Base-by-base conservation (phyloP, 2,329 filamentous ascomycete genomes). In the Ophiosphaerella korrae region DNA sequence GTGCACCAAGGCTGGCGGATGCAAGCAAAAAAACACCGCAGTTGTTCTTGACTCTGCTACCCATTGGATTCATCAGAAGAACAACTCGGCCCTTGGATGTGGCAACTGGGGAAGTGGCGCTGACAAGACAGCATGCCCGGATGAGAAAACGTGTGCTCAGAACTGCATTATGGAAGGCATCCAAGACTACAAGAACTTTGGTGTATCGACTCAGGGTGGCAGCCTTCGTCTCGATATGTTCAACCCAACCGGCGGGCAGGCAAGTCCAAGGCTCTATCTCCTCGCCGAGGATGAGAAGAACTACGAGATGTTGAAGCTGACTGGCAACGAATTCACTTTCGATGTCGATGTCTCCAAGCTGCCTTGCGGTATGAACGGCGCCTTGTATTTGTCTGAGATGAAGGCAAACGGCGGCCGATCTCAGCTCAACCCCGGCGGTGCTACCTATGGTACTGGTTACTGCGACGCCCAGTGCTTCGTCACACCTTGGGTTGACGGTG, bases 251-350 rank as follows among this genome's bases (percentile, higher is more conserved):
- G 58, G 74, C 60, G 57, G 61, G 53, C 54, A 70, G 54, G 60
- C 78, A 39, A 75, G 75, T 32, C 78, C 83, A 48, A 82, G 87
- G 60, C 74, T 86, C 37, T 90, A 88, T 70, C 79, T 89, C 55
- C 82, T 89, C 77, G 80, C 82, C 12, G 60, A 72, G 60, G 75
- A 78, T 44, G 82, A 85, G 38, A 78, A 77, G 60, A 82, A 81
- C 52, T 90, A 90, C 73, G 75, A 88, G 75, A 80, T 82, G 67
- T 86, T 89, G 75, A 80, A 83, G 52, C 77, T 89, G 50, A 77
- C 85, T 46, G 84, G 84, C 73, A 81, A 86, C 66, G 87, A 90
- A 72, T 86, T 90, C 74, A 86, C 85, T 47, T 88, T 90, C 55
- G 86, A 89, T 48, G 86, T 89, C 23, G 87, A 90, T 67, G 83